Percentiles rank a stretch among this genome's conserved stretches.
Evolutionary conservation across 768 basidiomycete species (phyloP).

Genomic region (Daedalea quercina): DNA sequence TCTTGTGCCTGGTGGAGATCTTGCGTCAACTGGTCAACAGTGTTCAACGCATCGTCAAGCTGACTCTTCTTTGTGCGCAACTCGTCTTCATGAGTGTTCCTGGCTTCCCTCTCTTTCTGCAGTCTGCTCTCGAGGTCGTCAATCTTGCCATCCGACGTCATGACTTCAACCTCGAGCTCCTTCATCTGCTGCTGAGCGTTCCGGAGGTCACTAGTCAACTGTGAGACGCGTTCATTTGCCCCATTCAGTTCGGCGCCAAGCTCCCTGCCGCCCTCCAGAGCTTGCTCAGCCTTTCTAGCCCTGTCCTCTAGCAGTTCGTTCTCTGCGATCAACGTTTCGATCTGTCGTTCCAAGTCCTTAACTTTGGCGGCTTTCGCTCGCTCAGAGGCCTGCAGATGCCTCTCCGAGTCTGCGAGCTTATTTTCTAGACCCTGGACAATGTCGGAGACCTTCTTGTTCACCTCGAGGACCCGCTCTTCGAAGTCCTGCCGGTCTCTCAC

Average conservation of each 20-base stretch:
- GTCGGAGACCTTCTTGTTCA: conserved; percentile 60
- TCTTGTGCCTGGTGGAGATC: conserved; percentile 32
- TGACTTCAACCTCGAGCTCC: conserved; percentile 58
- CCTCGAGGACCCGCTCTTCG: conserved; percentile 65
- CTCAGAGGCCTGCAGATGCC: conserved; percentile 33
- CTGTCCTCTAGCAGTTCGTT: conserved; percentile 51
- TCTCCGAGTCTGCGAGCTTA: conserved; percentile 47
- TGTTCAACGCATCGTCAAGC: conserved; percentile 17
- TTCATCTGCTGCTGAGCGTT: conserved; percentile 52
- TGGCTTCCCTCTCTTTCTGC: conserved; percentile 42
- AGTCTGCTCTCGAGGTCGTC: conserved; percentile 53
- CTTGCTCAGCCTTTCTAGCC: conserved; percentile 56
- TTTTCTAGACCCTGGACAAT: conserved; percentile 62
- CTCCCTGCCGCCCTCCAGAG: conserved; percentile 58
- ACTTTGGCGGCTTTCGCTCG: conserved; percentile 32
- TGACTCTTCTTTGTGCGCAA: conserved; percentile 27
- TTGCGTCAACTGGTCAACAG: conserved; percentile 19
- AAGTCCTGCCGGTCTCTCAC: conserved; percentile 61
- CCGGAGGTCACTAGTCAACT: conserved; percentile 51
- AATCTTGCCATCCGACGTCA: conserved; percentile 42
- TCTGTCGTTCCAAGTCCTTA: conserved; percentile 40
- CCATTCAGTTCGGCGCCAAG: conserved; percentile 61
- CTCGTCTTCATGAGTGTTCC: conserved; percentile 32
- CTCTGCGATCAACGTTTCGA: conserved; percentile 43
- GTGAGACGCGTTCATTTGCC: conserved; percentile 53